Percentiles rank a stretch among this genome's conserved stretches.
phyloP scores from a whole-genome alignment of 148 eudicot genomes.

The Polygonum aviculare region DNA sequence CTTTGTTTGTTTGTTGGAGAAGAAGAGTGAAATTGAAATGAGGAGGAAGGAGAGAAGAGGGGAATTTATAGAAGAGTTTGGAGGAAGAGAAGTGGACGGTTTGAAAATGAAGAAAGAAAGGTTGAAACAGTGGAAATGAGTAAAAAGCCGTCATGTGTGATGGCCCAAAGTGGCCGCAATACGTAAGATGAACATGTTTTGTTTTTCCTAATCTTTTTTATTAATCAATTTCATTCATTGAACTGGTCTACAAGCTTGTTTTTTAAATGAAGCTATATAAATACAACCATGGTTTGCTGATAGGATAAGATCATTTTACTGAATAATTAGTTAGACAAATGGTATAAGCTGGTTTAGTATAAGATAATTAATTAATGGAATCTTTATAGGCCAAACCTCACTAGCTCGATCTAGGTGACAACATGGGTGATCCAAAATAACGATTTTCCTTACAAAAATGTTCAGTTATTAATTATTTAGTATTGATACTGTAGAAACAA shows the following conservation, averaged over 20 bases:
- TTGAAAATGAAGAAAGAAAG: not conserved
- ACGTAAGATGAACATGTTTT: slow-evolving; percentile 12
- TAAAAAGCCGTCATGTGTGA: slow-evolving; percentile 35
- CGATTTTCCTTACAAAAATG: no score
- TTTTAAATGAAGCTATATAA: not conserved
- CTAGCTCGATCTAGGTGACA: no score
- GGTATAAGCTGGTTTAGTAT: no score
- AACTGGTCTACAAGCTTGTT: not conserved
- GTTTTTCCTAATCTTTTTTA: slow-evolving; percentile 3
- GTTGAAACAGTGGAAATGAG: not conserved
- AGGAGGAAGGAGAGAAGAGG: not conserved
- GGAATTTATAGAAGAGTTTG: not conserved
- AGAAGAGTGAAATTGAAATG: not conserved
- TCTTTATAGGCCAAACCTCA: no score
- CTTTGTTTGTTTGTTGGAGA: not conserved
- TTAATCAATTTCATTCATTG: not conserved
- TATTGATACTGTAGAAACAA: no score
- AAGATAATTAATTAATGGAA: no score
- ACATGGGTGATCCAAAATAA: no score
- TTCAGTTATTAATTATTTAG: no score
- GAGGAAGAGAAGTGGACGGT: not conserved
- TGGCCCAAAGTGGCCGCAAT: slow-evolving; percentile 71
- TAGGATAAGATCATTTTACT: not conserved
- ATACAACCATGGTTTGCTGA: not conserved
- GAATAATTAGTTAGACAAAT: not conserved